Evolutionary conservation across 1,284 basidiomycete genomes (phyloP).

Genomic region (Mixia osmundae): DNA sequence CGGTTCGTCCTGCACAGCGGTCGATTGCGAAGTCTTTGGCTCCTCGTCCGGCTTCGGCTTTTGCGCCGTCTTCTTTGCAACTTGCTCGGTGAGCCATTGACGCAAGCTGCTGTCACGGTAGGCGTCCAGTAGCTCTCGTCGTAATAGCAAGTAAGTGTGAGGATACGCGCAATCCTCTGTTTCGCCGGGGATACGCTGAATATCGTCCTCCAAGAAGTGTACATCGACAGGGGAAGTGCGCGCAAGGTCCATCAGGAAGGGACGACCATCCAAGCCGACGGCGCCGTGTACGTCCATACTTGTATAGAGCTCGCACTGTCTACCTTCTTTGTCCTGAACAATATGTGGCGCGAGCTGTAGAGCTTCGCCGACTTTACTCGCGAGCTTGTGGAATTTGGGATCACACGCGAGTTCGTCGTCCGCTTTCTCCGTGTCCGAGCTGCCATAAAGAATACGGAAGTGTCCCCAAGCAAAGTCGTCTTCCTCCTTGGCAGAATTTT

Average conservation of each 20-base stretch:
- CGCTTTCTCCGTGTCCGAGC: conserved; percentile 29
- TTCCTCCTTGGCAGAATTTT: conserved; percentile 12
- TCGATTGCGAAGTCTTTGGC: no score
- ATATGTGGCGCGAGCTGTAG: conserved; percentile 30
- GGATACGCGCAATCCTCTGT: conserved; percentile 24
- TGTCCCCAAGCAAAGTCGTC: conserved; percentile 49
- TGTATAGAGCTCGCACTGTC: conserved; percentile 28
- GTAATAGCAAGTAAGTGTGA: conserved; percentile 31
- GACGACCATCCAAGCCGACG: conserved; percentile 30
- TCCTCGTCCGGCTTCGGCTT: conserved; percentile 6
- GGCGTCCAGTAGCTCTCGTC: conserved; percentile 31
- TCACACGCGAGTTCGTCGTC: conserved; percentile 23
- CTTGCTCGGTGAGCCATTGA: conserved; percentile 28
- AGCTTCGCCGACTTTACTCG: conserved; percentile 27
- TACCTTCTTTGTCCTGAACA: conserved; percentile 26
- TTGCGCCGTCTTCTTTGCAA: conserved; percentile 14
- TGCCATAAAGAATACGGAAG: conserved; percentile 33
- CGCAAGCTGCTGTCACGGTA: conserved; percentile 31
- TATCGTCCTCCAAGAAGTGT: conserved; percentile 31
- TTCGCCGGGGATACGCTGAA: conserved; percentile 20
- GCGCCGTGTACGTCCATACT: conserved; percentile 34
- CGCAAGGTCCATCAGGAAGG: conserved; percentile 32
- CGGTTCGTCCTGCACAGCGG: conserved; percentile 11
- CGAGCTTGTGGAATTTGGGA: conserved; percentile 28
- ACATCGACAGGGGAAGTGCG: conserved; percentile 31